phyloP scores from a whole-genome alignment of 1,284 basidiomycete species.

The Golubevia pallescens region DNA sequence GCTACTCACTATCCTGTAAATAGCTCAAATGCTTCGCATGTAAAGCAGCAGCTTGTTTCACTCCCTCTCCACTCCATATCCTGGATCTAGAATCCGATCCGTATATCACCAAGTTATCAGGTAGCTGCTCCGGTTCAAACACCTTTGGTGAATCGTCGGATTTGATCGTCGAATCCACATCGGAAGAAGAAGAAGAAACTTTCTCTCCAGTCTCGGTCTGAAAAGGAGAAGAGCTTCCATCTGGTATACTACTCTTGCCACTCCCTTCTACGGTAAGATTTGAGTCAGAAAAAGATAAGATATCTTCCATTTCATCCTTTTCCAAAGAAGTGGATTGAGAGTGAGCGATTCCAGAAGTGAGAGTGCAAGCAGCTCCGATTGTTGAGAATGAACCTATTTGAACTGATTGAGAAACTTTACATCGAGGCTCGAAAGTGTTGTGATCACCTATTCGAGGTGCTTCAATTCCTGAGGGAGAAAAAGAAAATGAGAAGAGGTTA shows the following conservation, averaged over 20 bases:
- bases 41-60: conserved; percentile 80
- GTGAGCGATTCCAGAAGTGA: conserved; percentile 20
- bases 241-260: too few relatives aligned
- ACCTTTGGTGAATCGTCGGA: not conserved
- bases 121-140: conserved; percentile 69
- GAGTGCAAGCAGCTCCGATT: conserved; percentile 75
- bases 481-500: not conserved
- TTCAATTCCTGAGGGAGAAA: conserved; percentile 74
- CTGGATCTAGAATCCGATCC: conserved; percentile 76
- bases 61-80: conserved; percentile 83
- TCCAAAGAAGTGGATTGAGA: conserved; percentile 53
- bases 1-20: conserved; percentile 72
- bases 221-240: too few relatives aligned
- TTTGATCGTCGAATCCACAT: conserved; percentile 8
- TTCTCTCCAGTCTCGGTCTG: conserved; percentile 19
- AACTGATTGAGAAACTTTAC: conserved; percentile 79
- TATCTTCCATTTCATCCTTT: not conserved
- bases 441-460: conserved; percentile 78
- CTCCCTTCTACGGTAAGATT: too few relatives aligned
- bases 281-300: too few relatives aligned
- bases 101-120: conserved; percentile 85
- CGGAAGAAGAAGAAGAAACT: conserved; percentile 11
- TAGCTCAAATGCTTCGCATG: conserved; percentile 88
- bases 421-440: conserved; percentile 83
- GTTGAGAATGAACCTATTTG: conserved; percentile 79